Conservation (phyloP, 805 yeast genomes). For the Metschnikowia gruessii region DNA sequence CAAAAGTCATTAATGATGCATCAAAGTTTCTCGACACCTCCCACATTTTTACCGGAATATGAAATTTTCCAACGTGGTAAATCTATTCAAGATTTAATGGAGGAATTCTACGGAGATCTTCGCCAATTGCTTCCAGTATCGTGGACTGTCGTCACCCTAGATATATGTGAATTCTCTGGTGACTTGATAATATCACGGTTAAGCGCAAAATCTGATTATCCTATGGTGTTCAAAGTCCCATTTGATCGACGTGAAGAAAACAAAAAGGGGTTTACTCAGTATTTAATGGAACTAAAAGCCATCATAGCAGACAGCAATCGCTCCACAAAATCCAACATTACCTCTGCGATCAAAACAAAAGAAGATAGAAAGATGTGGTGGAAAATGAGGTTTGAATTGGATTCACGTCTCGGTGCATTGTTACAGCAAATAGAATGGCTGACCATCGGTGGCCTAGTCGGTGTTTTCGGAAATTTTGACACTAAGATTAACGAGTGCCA, state of each 20-base stretch:
- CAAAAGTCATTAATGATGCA: conserved; percentile 5
- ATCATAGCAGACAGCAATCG: conserved; percentile 62
- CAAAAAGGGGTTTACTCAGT: conserved; percentile 39
- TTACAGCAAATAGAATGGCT: conserved; percentile 54
- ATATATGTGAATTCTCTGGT: conserved; percentile 54
- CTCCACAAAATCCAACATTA: conserved; percentile 54
- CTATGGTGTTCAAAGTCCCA: conserved; percentile 58
- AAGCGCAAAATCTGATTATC: conserved; percentile 26
- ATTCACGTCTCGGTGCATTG: conserved; percentile 51
- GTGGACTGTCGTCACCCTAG: conserved; percentile 64
- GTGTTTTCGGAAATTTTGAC: conserved; percentile 48
- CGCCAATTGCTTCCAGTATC: conserved; percentile 33
- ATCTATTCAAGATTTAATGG: conserved; percentile 11
- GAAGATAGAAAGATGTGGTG: conserved; percentile 77
- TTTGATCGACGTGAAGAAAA: conserved; percentile 47
- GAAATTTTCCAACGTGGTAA: conserved; percentile 6
- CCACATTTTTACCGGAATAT: conserved; percentile 18
- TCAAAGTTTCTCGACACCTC: not conserved
- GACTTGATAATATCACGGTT: conserved; percentile 54
- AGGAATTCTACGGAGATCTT: conserved; percentile 12
- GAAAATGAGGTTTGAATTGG: conserved; percentile 61
- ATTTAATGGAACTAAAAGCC: conserved; percentile 28
- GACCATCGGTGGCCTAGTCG: conserved; percentile 79
- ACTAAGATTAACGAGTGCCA: conserved; percentile 21
- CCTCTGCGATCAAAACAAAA: conserved; percentile 50